Evolutionary conservation across 2,329 filamentous ascomycete species (phyloP), one percentile per base, ranked within the genome.

Genomic region (Penicillium digitatum): DNA sequence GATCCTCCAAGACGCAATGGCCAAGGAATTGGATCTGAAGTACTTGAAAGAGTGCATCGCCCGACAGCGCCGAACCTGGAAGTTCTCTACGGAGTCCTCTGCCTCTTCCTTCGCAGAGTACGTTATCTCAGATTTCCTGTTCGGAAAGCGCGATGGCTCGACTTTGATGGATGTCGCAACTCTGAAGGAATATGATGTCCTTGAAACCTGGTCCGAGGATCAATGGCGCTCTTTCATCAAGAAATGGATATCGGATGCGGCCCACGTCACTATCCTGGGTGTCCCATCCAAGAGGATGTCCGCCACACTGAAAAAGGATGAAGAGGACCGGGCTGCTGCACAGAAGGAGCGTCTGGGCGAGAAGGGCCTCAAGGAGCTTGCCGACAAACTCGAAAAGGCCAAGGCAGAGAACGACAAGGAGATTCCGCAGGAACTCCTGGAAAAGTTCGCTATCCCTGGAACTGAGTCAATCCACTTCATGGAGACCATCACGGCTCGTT

Each of bases 401-500:
- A 95, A 96, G 74, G 83, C 85, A 18, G 88, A 92, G 72, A 99
- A 97, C 66, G 90, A 96, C 62, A 83, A 86, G 64, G 85, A 90
- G 8, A 95, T 99, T 54, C 94, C 94, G 0, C 80, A 84, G 24
- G 84, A 88, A 2, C 76, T 96, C n/a, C 80, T 99, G 14, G 87
- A 90, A 56, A 79, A 84, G 51, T 96, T 95, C 79, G 79, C 83
- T 39, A 89, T 97, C 11, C 94, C 94, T 0, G 82, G 86, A 31
- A 89, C 90, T 0, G 89, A 95, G 9, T 95, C 91, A 0, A 96
- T 99, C 47, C 90, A 96, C 70, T 97, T 99, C 73, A 95, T 96
- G 64, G 83, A 91, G 60, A 94, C 91, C 0, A 85, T 82, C 7
- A 95, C 91, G 18, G 94, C 92, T 32, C 84, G 91, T 26, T 87